Evolutionary conservation across 2,329 filamentous ascomycete genomes (phyloP), one percentile per base, ranked within the genome.

Genomic region (Chaetomiaceae sp.): DNA sequence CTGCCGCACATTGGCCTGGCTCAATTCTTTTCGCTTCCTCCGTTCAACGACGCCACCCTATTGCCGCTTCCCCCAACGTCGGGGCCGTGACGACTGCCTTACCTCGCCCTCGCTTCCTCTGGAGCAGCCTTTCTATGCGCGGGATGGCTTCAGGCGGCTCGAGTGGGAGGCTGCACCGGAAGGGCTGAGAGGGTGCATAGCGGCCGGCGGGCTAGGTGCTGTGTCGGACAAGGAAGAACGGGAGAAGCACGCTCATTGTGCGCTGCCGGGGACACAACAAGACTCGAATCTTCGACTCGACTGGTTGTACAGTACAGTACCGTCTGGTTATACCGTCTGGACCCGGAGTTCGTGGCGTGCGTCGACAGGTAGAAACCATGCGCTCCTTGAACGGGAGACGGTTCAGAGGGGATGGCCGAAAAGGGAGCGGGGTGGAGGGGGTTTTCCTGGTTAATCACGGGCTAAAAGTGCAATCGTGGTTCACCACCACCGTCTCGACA

Each of bases 21-120:
- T 20, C 53, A 64, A 25, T 54, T 58, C 11, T 61, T 59, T 25
- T 54, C 63, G 16, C 58, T 66, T 8, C 61, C 25, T 53, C 65
- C 36, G 53, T 66, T 23, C 13, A 13, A 18, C 23, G 30, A 10
- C 33, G 30, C 9, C 10, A 1, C 33, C 23, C 23, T 30, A 21
- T 9, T 7, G 29, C 34, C 5, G 20, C 20, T 1, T 11, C 42
- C 14, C 37, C 16, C 14, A n/a, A 2, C 47, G 38, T 13, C 41
- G 34, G 16, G 34, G n/a, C 25, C 42, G 38, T 20, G 23, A 4
- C 40, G 42, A 37, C 9, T 54, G 50, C 33, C 40, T 49, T 37
- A 23, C 14, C 40, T 54, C 38, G 51, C 51, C 46, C 45, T 10
- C 5, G 6, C 36, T 10, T 9, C 18, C 25, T 5, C 32, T 44